These are phyloP conservation scores for Spergularia marina DNA, from an alignment of 148 eudicot species.

Conservation along the genomic window DNA sequence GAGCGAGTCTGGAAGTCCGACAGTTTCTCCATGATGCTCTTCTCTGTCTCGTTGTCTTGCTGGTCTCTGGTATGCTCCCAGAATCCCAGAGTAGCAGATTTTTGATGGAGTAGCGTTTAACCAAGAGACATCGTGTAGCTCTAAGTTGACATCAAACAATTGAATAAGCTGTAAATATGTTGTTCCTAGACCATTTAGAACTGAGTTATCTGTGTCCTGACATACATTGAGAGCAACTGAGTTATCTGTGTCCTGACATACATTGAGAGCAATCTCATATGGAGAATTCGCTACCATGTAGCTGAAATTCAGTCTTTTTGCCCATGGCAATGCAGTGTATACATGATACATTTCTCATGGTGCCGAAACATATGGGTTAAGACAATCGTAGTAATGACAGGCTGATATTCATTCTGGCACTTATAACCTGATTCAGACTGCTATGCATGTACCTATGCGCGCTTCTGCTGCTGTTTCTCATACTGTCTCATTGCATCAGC, in stretches of 20 bases:
- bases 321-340: not conserved
- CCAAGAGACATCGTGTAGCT: conserved; percentile 1
- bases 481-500: too few species aligned
- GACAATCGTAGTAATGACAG: too few species aligned
- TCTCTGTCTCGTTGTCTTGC: conserved; percentile 1
- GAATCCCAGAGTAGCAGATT: conserved; percentile 10
- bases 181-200: not conserved
- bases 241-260: not conserved
- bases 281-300: not conserved
- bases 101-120: not conserved
- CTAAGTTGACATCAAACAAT: not conserved
- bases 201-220: not conserved
- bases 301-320: conserved; percentile 1
- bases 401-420: too few species aligned
- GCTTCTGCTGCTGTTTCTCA: too few species aligned
- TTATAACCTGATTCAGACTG: too few species aligned
- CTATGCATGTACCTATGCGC: too few species aligned
- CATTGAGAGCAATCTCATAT: not conserved
- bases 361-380: not conserved
- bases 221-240: not conserved
- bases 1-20: conserved; percentile 35
- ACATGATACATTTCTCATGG: not conserved
- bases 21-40: conserved; percentile 24
- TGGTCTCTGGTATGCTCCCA: conserved; percentile 12
- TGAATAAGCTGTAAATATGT: conserved; percentile 15